Evolutionary conservation across 1,284 basidiomycete species (phyloP), one percentile per base, ranked within the genome.

Genomic region (Schizophyllum amplum): DNA sequence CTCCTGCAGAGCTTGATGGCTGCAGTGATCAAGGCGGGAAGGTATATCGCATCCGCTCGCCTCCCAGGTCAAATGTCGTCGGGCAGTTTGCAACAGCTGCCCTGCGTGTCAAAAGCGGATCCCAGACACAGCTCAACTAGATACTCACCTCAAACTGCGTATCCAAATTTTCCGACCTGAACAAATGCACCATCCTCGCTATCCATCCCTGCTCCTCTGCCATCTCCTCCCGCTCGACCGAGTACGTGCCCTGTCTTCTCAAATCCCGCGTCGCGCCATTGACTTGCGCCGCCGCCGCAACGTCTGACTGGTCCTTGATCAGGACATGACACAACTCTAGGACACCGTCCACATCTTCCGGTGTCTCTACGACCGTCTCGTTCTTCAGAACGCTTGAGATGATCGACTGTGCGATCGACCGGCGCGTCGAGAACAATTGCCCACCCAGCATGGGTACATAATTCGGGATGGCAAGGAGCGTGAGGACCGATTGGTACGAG

Each of bases 191-290:
- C 90, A 98, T 96, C 60, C 94, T 78, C 22, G 94, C 94, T 15
- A 97, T 84, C 94, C 94, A 98, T 0, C 94, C 95, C 66, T 98
- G 94, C 69, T 98, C 95, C 70, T 97, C 95, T 0, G 94, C 94
- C 75, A 93, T 79, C 67, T 97, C 94, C 66, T 94, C 90, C 54
- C 86, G 74, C 66, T 94, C 92, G 51, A 76, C 72, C 62, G 73
- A 72, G 60, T 82, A 77, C 20, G 82, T 76, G 13, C 77, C 81
- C 54, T 81, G 79, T 64, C 82, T 73, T 55, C 84, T 74, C 33
- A 75, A 69, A 48, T 84, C 84, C 59, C 81, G 79, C 7, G 65
- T 63, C 15, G 61, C 62, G 4, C 69, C 69, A 60, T 63, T 71
- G 47, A 60, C 62, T n/a, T n/a, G n/a, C 50, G 54, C 67, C 63